Percentiles rank a stretch among this genome's conserved stretches.
Evolutionary conservation across 768 basidiomycete species (phyloP).

Genomic region (Agaricus subrufescens): DNA sequence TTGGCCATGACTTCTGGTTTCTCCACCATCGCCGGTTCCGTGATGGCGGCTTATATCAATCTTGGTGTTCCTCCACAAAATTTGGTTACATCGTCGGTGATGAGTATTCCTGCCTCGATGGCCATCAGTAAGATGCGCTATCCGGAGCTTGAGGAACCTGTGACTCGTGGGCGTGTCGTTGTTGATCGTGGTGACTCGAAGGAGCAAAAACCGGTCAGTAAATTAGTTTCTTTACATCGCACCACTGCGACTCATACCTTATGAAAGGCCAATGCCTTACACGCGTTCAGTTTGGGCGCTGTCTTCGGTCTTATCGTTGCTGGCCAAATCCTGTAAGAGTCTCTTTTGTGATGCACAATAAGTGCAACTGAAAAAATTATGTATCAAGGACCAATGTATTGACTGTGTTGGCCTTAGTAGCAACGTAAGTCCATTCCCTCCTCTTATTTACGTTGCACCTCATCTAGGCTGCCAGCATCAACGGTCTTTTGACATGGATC

Average conservation of each 20-base stretch:
- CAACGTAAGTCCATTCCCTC: conserved; percentile 31
- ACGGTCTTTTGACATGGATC: conserved; percentile 86
- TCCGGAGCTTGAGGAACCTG: conserved; percentile 81
- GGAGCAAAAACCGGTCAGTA: conserved; percentile 42
- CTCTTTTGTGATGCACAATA: not conserved
- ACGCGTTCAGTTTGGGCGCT: conserved; percentile 86
- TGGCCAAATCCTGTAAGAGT: conserved; percentile 74
- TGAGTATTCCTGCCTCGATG: conserved; percentile 95
- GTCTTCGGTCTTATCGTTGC: conserved; percentile 83
- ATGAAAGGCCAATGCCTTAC: conserved; percentile 66
- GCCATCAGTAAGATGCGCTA: conserved; percentile 85
- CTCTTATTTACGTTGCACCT: not conserved
- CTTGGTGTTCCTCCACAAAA: conserved; percentile 77
- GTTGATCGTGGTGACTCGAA: conserved; percentile 73
- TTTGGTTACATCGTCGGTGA: conserved; percentile 83
- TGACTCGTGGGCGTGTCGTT: conserved; percentile 77
- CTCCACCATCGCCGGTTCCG: conserved; percentile 90
- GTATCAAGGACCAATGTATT: conserved; percentile 68
- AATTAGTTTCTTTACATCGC: not conserved
- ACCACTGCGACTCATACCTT: conserved; percentile 1
- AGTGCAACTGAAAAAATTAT: not conserved
- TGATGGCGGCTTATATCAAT: conserved; percentile 78
- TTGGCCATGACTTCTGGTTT: conserved; percentile 90
- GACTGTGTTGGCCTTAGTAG: conserved; percentile 79
- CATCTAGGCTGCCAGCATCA: conserved; percentile 39